Base-by-base conservation (phyloP, 1,284 basidiomycete species). In the Trichosporon asahii region DNA sequence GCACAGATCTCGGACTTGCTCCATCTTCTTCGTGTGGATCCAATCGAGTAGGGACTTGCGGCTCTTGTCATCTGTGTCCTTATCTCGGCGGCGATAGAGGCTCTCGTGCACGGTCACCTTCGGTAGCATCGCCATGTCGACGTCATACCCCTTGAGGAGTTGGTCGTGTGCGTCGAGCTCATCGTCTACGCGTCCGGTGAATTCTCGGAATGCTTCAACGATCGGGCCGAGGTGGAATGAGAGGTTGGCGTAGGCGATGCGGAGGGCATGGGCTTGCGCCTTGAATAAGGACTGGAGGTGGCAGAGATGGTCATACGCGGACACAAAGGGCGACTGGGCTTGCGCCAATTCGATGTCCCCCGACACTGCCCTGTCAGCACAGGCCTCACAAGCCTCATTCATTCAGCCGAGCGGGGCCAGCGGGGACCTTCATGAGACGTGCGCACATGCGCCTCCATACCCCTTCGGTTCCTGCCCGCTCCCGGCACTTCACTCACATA, bases 21-120 rank as follows among this genome's bases (percentile, higher is more conserved):
- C 79, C 80, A 83, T 82, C 77, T 80, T 81, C 67, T 76, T 73
- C 9, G 74, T 68, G 72, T 80, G 77, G 12, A 83, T 77, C 72
- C 77, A 83, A 69, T 80, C 82, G 18, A 78, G 79, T 67, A 84
- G 68, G 6, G 79, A 79, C 76, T 78, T 80, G 35, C 68, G 66
- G 55, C 73, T 69, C n/a, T 79, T 74, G 6, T 74, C 72, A 15
- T 66, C 68, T 29, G 66, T 46, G 53, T 74, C 74, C 68, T 74
- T 72, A n/a, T 77, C 76, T 60, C 76, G 74, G 63, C 76, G 76
- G 35, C 74, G 71, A 27, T 75, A 64, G n/a, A 83, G 70, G 14
- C 74, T 70, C 40, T 80, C 78, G 64, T 83, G 79, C 11, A 83
- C 76, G 14, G 71, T 64, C 11, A 82, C 71, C 61, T 79, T 79